Conservation (phyloP, 345 rosid genomes). For the Trapa bicornis region DNA sequence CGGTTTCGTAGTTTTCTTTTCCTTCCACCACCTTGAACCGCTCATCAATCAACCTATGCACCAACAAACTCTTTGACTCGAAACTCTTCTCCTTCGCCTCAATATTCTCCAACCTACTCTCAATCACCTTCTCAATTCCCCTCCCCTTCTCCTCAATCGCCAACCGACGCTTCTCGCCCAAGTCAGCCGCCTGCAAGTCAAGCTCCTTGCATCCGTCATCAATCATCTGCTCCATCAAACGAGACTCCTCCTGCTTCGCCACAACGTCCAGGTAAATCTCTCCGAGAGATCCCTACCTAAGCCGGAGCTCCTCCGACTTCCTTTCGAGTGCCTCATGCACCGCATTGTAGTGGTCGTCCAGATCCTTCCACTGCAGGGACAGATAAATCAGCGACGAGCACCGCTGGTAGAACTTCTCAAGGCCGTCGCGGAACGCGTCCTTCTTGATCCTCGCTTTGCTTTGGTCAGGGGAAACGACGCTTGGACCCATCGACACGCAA, state of each 20-base stretch:
- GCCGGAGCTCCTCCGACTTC: conserved; percentile 18
- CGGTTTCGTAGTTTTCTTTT: conserved; percentile 10
- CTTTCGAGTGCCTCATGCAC: conserved; percentile 11
- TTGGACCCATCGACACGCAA: conserved; percentile 4
- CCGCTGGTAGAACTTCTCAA: conserved; percentile 21
- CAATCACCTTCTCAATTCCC: conserved; percentile 8
- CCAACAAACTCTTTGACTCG: neutral
- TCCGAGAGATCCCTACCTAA: conserved; percentile 11
- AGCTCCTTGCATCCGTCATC: conserved; percentile 8
- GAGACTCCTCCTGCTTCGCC: conserved; percentile 17
- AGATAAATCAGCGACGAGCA: conserved; percentile 33
- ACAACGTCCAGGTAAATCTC: conserved; percentile 11
- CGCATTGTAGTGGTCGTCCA: conserved; percentile 23
- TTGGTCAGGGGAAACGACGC: conserved; percentile 7
- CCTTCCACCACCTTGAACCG: conserved; percentile 3
- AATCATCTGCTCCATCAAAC: conserved; percentile 2
- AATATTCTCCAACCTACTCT: conserved; percentile 6
- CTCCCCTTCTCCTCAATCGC: conserved; percentile 10
- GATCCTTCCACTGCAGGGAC: conserved; percentile 34
- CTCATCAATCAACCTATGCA: conserved; percentile 4
- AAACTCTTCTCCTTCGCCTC: conserved; percentile 11
- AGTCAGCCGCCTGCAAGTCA: conserved; percentile 6
- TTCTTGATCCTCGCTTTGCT: conserved; percentile 8
- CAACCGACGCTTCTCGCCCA: neutral
- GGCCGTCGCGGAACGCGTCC: conserved; percentile 13